Conservation (phyloP, 441 rosid genomes). For the Pelargonium australe region DNA sequence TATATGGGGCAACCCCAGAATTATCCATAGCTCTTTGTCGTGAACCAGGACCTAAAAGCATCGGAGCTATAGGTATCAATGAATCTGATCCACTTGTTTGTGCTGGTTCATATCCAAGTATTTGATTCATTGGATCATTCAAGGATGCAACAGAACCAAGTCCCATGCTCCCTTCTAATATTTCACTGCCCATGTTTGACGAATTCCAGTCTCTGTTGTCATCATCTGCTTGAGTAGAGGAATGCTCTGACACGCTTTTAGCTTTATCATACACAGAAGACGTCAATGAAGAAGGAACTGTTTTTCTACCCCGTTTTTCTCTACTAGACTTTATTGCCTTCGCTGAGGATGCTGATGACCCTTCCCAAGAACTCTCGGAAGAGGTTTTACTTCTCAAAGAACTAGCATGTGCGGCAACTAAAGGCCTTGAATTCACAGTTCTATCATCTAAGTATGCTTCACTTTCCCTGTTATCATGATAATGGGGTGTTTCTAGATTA, state of each 20-base stretch:
- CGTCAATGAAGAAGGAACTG: constrained; percentile 33
- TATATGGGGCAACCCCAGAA: constrained; percentile 43
- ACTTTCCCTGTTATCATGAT: constrained; percentile 46
- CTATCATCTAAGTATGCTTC: constrained; percentile 56
- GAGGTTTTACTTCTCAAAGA: constrained; percentile 74
- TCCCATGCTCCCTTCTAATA: constrained; percentile 41
- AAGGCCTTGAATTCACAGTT: constrained; percentile 46
- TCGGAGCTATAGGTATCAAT: constrained; percentile 51
- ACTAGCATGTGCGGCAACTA: constrained; percentile 44
- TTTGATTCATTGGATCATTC: constrained; percentile 50
- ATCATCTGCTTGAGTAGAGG: constrained; percentile 58
- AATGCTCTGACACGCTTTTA: constrained; percentile 54
- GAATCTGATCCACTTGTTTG: constrained; percentile 71
- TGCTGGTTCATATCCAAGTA: constrained; percentile 56
- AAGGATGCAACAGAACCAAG: constrained; percentile 43
- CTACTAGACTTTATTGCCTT: constrained; percentile 48
- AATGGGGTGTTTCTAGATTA: constrained; percentile 29
- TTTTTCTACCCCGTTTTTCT: constrained; percentile 66
- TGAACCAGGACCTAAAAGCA: constrained; percentile 59
- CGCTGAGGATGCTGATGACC: constrained; percentile 37
- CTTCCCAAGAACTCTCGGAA: constrained; percentile 90
- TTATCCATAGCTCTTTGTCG: constrained; percentile 53
- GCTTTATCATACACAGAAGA: constrained; percentile 50
- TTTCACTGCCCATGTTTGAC: constrained; percentile 35
- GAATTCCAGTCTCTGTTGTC: constrained; percentile 57